A percentile compares a stretch with the other conserved stretches of the same genome.
Evolutionary conservation across 108 stramenopile genomes (phyloP).

Genomic region (Skeletonema grethae): DNA sequence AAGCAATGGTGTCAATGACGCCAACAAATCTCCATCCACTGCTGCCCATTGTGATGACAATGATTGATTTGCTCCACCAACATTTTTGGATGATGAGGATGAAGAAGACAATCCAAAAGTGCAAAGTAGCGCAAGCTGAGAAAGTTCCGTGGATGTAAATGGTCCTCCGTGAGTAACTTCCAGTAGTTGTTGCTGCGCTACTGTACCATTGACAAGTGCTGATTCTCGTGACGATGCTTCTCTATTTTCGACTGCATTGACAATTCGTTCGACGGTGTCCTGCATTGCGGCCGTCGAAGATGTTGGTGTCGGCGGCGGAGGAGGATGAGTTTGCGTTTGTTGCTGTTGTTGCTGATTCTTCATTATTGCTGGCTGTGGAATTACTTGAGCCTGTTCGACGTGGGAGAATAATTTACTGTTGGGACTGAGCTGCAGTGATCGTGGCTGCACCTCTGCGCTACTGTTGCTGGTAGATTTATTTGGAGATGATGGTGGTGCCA

Average conservation of each 20-base stretch:
- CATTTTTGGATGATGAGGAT: not conserved
- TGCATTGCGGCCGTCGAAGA: not conserved
- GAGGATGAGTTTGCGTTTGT: not conserved
- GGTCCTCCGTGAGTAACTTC: slow-evolving; percentile 44
- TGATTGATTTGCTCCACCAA: slow-evolving; percentile 4
- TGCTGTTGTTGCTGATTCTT: not conserved
- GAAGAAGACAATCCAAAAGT: slow-evolving; percentile 9
- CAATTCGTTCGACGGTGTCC: slow-evolving; percentile 48
- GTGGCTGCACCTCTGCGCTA: not conserved
- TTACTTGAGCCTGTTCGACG: not conserved
- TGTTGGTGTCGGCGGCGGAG: not conserved
- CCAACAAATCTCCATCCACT: slow-evolving; percentile 49
- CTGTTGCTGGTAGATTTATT: not conserved
- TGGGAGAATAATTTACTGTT: slow-evolving; percentile 13
- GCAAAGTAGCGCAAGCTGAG: slow-evolving; percentile 48
- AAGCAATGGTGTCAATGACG: slow-evolving; percentile 43
- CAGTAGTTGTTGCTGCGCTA: not conserved
- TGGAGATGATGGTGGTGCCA: not conserved
- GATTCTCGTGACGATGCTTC: slow-evolving; percentile 39
- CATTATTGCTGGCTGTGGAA: slow-evolving; percentile 9
- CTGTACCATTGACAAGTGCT: slow-evolving; percentile 11
- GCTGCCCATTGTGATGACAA: slow-evolving; percentile 26
- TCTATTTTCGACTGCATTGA: slow-evolving; percentile 41
- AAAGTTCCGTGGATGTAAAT: slow-evolving; percentile 48
- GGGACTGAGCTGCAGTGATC: not conserved